Conservation (phyloP, 306 rosid species). For the Pyrus pyrifolia region DNA sequence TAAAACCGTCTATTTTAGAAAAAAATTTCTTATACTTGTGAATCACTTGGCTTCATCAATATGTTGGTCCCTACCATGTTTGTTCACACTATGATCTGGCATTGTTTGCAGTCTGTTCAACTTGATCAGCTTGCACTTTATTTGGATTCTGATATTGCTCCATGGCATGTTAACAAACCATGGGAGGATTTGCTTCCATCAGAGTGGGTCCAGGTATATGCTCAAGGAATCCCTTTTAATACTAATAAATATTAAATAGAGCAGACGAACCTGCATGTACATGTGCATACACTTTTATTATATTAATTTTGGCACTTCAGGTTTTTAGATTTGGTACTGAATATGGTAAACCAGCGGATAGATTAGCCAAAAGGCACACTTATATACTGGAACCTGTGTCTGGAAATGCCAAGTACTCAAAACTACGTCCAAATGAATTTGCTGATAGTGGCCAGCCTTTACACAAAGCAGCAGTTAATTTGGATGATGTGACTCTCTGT, state of each 20-base stretch:
- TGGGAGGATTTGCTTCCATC: constrained; percentile 93
- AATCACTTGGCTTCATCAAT: neutral
- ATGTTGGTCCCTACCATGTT: constrained; percentile 1
- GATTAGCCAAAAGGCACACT: constrained; percentile 40
- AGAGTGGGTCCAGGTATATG: constrained; percentile 91
- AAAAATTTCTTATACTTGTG: neutral
- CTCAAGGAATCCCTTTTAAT: neutral
- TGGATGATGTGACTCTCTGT: constrained; percentile 93
- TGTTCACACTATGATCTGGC: constrained; percentile 20
- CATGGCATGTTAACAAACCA: constrained; percentile 68
- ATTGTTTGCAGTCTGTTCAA: constrained; percentile 65
- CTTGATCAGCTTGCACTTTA: constrained; percentile 85
- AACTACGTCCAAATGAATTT: constrained; percentile 52
- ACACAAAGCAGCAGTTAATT: constrained; percentile 79
- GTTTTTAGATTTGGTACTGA: constrained; percentile 79
- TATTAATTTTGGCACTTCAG: constrained; percentile 25
- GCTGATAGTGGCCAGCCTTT: constrained; percentile 67
- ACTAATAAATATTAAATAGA: neutral
- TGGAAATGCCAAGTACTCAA: constrained; percentile 79
- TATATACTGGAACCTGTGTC: constrained; percentile 85
- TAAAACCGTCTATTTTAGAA: neutral
- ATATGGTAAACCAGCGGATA: constrained; percentile 73
- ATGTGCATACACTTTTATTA: neutral
- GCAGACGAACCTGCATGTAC: neutral
- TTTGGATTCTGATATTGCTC: constrained; percentile 74